Evolutionary conservation across 1,284 basidiomycete genomes (phyloP).

Genomic region (Cryptococcus sp.): DNA sequence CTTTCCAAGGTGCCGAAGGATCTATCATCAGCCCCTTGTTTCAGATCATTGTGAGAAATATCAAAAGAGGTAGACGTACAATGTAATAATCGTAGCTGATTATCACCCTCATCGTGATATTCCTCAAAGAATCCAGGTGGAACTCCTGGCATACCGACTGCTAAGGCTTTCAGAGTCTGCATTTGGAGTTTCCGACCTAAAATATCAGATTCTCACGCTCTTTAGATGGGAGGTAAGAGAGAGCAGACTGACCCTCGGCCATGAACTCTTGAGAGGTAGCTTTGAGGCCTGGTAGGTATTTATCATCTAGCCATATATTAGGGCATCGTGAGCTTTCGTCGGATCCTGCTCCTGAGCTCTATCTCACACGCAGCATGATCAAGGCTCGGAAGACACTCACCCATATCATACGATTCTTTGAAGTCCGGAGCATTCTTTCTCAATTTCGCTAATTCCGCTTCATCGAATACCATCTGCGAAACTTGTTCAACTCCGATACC

Average conservation of each 20-base stretch:
- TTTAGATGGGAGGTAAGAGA: background rate
- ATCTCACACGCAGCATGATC: background rate
- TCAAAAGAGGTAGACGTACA: slow-evolving; percentile 38
- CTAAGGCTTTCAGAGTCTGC: slow-evolving; percentile 53
- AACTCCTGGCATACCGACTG: slow-evolving; percentile 51
- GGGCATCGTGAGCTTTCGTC: slow-evolving; percentile 44
- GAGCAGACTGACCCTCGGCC: slow-evolving; percentile 1
- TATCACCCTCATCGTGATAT: slow-evolving; percentile 50
- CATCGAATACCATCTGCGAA: slow-evolving; percentile 31
- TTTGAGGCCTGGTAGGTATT: slow-evolving; percentile 56
- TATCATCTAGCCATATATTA: slow-evolving; percentile 60
- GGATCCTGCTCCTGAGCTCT: slow-evolving; percentile 28
- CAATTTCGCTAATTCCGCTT: slow-evolving; percentile 45
- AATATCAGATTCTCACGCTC: slow-evolving; percentile 4
- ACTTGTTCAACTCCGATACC: slow-evolving; percentile 41
- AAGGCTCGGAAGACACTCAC: slow-evolving; percentile 31
- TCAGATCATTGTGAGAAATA: background rate
- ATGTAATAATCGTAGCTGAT: slow-evolving; percentile 58
- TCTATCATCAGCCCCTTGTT: slow-evolving; percentile 9
- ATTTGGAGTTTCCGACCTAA: slow-evolving; percentile 52
- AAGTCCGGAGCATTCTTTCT: slow-evolving; percentile 51
- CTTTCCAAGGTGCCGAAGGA: slow-evolving; percentile 25
- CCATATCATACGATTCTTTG: slow-evolving; percentile 59
- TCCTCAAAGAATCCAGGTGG: slow-evolving; percentile 31
- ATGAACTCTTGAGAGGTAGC: slow-evolving; percentile 56